Conservation (phyloP, 306 rosid species). For the Purshia tridentata region DNA sequence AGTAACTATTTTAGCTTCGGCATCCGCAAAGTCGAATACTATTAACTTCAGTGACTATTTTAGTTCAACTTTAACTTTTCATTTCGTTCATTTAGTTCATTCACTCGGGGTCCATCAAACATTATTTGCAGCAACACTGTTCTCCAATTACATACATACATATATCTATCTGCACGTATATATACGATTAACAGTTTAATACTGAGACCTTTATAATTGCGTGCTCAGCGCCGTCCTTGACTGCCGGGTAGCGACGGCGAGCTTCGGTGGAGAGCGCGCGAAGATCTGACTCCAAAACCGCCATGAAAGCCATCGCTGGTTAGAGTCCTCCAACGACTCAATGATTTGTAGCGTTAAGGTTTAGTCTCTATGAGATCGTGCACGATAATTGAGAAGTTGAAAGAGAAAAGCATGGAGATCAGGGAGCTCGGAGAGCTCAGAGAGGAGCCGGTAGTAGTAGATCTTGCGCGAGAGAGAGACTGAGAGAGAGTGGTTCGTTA, state of each 20-base stretch:
- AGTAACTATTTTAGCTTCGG: neutral
- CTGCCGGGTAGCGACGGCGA: conserved; percentile 96
- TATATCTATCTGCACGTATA: neutral
- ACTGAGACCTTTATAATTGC: conserved; percentile 78
- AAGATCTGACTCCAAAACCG: conserved; percentile 96
- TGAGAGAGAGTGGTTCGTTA: conserved; percentile 26
- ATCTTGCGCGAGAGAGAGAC: conserved; percentile 36
- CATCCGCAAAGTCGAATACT: neutral
- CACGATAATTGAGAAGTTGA: neutral
- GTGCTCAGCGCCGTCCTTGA: conserved; percentile 94
- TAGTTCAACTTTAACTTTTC: neutral
- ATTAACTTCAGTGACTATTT: neutral
- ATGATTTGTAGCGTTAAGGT: conserved; percentile 11
- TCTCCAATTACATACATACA: neutral
- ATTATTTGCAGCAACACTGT: neutral
- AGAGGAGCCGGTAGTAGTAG: conserved; percentile 20
- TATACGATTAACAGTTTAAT: neutral
- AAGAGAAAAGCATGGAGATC: conserved; percentile 16
- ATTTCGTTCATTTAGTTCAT: neutral
- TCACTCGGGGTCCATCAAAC: neutral
- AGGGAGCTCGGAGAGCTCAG: neutral
- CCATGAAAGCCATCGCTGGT: conserved; percentile 91
- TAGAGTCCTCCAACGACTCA: conserved; percentile 8
- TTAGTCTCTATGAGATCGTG: conserved; percentile 8
- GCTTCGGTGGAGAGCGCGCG: conserved; percentile 98